Evolutionary conservation across 2,329 filamentous ascomycete species (phyloP), one percentile per base, ranked within the genome.

Genomic region (Cercospora beticola): DNA sequence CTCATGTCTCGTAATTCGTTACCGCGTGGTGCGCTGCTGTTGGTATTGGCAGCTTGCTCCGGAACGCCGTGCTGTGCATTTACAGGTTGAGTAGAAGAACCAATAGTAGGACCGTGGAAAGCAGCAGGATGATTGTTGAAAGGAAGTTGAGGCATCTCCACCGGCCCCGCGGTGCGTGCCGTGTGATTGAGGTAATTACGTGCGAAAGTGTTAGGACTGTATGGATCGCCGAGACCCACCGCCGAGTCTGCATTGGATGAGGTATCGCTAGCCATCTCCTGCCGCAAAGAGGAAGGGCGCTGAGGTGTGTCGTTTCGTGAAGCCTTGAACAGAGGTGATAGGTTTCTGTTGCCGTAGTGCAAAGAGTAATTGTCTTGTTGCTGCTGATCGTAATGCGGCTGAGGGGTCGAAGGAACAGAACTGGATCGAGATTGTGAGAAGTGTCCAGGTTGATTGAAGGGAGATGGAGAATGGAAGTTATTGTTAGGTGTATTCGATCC

Each of bases 281-380:
- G 82, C 16, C 82, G 81, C 9, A 83, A 77, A 61, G 78, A 76
- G 33, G 82, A 83, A 31, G 81, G 80, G 36, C 80, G 81, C 57
- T 79, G 77, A 5, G 79, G 73, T 12, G 80, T 78, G 49, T 83
- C 81, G n/a, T 75, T 73, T 65, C 82, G 80, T 14, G 81, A 81
- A 33, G 82, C 82, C 71, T 83, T 81, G 78, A 85, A 85, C 26
- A 85, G 70, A 4, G 82, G 82, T 3, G 83, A 83, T 36, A 85
- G 81, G 69, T 84, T 84, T 49, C 79, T 79, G 63, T 82, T 82
- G 57, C 83, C 83, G 69, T 83, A 83, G 66, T 79, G 78, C 2
- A 76, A 68, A n/a, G 75, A 69, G 62, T 74, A 73, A 54, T 74
- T 70, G 43, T 74, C 72, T 26, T 73, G 70, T 33, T 73, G 71